Evolutionary conservation across 495 filamentous ascomycete genomes (phyloP).

Genomic region (Penicillium cataractarum): DNA sequence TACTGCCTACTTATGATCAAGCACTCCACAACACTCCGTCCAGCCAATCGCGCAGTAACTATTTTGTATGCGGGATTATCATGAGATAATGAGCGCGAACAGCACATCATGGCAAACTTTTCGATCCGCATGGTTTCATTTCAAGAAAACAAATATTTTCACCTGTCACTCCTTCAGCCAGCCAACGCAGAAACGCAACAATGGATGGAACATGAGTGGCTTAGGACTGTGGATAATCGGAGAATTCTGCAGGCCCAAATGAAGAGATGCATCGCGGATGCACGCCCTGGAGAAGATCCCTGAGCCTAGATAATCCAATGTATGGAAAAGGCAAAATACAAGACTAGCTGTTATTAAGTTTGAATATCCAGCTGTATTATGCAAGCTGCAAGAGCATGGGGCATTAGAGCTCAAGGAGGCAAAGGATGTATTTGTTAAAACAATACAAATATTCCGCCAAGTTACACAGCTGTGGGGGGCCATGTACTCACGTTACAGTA

Average conservation of each 20-base stretch:
- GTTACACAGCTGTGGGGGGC: too few relatives aligned
- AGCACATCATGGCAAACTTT: neutral
- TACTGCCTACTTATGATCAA: too few relatives aligned
- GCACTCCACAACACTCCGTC: neutral
- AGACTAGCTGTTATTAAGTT: neutral
- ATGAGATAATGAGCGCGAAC: neutral
- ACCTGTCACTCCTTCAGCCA: neutral
- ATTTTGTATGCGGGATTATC: neutral
- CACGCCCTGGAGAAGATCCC: neutral
- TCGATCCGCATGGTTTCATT: neutral
- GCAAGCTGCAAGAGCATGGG: neutral
- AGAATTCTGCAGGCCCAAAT: neutral
- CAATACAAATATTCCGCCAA: too few relatives aligned
- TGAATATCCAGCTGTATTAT: neutral
- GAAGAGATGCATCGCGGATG: neutral
- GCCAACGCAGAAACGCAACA: neutral
- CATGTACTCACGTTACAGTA: neutral
- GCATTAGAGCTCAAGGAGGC: too few relatives aligned
- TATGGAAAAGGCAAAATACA: neutral
- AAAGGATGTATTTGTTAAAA: too few relatives aligned
- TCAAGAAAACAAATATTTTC: neutral
- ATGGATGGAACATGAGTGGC: neutral
- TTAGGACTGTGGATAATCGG: neutral
- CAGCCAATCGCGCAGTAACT: neutral
- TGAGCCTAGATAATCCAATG: neutral